These are phyloP conservation scores for Odontarrhena argentea DNA, from an alignment of 345 rosid genomes.

Conservation along the genomic window DNA sequence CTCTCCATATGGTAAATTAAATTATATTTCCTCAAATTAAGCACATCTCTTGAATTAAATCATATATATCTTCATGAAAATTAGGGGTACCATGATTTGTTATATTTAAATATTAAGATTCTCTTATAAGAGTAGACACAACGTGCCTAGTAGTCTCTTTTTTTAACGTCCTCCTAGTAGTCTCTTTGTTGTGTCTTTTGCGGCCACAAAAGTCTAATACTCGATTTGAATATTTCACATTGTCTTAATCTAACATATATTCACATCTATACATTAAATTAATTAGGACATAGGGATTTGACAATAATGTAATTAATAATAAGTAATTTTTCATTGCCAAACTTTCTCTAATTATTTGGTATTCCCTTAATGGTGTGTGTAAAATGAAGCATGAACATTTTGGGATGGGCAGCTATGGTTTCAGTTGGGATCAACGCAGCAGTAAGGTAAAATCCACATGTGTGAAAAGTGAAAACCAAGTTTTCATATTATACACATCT, in stretches of 20 bases:
- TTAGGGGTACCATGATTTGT: constrained; percentile 5
- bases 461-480: background rate
- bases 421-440: constrained; percentile 83
- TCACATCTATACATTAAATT: background rate
- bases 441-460: constrained; percentile 50
- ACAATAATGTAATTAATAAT: background rate
- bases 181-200: background rate
- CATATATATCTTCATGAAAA: background rate
- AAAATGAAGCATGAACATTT: constrained; percentile 57
- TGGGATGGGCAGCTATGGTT: constrained; percentile 90
- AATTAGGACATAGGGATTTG: background rate
- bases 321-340: background rate
- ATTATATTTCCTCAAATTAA: background rate
- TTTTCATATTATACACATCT: background rate
- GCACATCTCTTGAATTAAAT: background rate
- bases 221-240: background rate
- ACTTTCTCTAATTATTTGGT: constrained; percentile 7
- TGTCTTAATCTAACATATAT: background rate
- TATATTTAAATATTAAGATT: constrained; percentile 2
- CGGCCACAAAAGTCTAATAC: background rate
- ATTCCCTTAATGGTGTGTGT: constrained; percentile 1
- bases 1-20: constrained; percentile 68
- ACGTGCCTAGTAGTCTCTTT: constrained; percentile 31
- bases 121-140: constrained; percentile 12
- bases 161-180: constrained; percentile 2